These are phyloP conservation scores for Mortierella sp. DNA, from an alignment of 371 early-diverging fungal species.

Conservation along the genomic window DNA sequence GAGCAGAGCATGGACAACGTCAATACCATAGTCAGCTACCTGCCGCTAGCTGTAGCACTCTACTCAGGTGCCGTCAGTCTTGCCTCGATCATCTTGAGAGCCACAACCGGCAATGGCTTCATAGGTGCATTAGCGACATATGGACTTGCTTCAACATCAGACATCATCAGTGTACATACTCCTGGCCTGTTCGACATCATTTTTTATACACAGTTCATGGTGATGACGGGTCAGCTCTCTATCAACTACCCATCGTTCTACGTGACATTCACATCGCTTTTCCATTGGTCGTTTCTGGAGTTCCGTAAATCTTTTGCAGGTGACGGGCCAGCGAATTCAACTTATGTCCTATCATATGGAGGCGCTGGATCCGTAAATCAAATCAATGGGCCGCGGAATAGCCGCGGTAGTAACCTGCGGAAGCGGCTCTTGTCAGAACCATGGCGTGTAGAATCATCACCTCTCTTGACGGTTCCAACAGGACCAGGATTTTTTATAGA, in stretches of 20 bases:
- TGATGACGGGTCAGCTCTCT: constrained; percentile 62
- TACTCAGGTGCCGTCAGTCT: constrained; percentile 59
- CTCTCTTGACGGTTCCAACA: neutral
- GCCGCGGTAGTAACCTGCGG: neutral
- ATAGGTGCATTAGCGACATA: constrained; percentile 66
- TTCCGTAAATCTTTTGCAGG: constrained; percentile 52
- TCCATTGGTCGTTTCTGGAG: constrained; percentile 69
- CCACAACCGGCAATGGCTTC: constrained; percentile 59
- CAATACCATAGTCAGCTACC: constrained; percentile 63
- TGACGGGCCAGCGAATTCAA: constrained; percentile 46
- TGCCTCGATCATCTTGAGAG: constrained; percentile 61
- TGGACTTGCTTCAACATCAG: constrained; percentile 60
- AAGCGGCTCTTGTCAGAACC: constrained; percentile 7
- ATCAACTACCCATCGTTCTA: constrained; percentile 68
- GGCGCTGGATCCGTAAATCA: constrained; percentile 55
- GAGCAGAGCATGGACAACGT: constrained; percentile 36
- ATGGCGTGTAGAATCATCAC: neutral
- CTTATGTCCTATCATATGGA: constrained; percentile 34
- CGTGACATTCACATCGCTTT: constrained; percentile 65
- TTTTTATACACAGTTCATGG: constrained; percentile 68
- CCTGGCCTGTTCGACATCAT: constrained; percentile 70
- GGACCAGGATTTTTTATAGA: neutral
- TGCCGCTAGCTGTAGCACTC: constrained; percentile 62
- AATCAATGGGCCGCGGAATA: constrained; percentile 5
- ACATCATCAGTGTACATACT: constrained; percentile 64